Evolutionary conservation across 441 rosid genomes (phyloP).

Genomic region (Biscutella laevigata): DNA sequence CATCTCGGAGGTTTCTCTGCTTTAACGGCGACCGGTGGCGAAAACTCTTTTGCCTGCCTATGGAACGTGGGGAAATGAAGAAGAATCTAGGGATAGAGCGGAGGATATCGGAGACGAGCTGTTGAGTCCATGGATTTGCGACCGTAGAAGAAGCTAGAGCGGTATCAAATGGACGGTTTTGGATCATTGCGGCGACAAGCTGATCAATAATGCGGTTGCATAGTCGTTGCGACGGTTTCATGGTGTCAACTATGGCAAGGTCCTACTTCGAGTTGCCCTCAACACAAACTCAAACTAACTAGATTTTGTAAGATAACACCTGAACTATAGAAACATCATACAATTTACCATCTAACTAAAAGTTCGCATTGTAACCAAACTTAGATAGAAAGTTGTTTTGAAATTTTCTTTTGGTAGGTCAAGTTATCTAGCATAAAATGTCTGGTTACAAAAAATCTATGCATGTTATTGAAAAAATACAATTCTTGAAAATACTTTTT

Average conservation of each 20-base stretch:
- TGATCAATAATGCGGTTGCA: conserved; percentile 34
- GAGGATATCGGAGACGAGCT: conserved; percentile 46
- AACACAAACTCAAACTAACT: too few species aligned
- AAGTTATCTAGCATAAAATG: background rate
- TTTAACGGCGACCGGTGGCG: conserved; percentile 76
- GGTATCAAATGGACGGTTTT: conserved; percentile 56
- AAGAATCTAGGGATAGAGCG: conserved; percentile 63
- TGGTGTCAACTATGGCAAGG: too few species aligned
- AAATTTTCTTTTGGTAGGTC: background rate
- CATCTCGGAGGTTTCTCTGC: conserved; percentile 48
- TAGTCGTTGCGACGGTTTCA: conserved; percentile 24
- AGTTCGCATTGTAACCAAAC: too few species aligned
- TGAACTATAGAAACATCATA: too few species aligned
- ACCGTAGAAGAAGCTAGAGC: conserved; percentile 38
- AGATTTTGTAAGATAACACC: too few species aligned
- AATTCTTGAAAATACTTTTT: too few species aligned
- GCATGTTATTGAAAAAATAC: too few species aligned
- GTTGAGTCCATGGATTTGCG: conserved; percentile 33
- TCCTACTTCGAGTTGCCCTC: conserved; percentile 8
- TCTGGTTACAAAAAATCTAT: too few species aligned
- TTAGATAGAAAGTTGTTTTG: background rate
- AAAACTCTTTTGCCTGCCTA: conserved; percentile 60
- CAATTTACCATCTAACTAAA: too few species aligned
- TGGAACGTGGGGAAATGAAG: conserved; percentile 66
- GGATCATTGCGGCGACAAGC: conserved; percentile 48